Conservation (phyloP, 768 basidiomycete genomes). For the Termitomyces sp. region DNA sequence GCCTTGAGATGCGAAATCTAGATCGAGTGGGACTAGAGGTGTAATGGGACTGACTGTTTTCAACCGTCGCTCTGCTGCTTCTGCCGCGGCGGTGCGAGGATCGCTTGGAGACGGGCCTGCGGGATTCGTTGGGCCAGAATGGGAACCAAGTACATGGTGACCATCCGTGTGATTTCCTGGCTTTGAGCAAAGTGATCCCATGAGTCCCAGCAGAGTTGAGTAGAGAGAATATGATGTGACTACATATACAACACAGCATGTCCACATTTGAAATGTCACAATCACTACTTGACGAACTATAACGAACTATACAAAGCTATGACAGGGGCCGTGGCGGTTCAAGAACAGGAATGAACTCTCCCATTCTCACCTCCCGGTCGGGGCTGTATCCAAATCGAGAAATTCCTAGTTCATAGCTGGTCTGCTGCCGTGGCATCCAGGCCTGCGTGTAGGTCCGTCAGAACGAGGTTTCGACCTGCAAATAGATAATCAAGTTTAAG, state of each 20-base stretch:
- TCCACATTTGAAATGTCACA: slow-evolving; percentile 2
- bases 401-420: slow-evolving; percentile 39
- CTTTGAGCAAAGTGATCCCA: slow-evolving; percentile 64
- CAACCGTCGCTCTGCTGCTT: slow-evolving; percentile 59
- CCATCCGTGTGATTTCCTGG: slow-evolving; percentile 40
- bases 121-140: slow-evolving; percentile 28
- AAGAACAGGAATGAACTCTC: slow-evolving; percentile 44
- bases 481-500: slow-evolving; percentile 10
- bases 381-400: slow-evolving; percentile 46
- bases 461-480: slow-evolving; percentile 1
- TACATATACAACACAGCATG: not conserved
- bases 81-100: slow-evolving; percentile 55
- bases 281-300: not conserved
- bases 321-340: slow-evolving; percentile 18
- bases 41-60: slow-evolving; percentile 43
- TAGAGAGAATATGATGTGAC: slow-evolving; percentile 8
- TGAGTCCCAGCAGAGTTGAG: slow-evolving; percentile 18
- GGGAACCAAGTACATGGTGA: slow-evolving; percentile 44
- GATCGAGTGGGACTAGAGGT: slow-evolving; percentile 14
- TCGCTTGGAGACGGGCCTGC: slow-evolving; percentile 29
- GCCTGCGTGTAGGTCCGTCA: slow-evolving; percentile 38
- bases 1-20: slow-evolving; percentile 30
- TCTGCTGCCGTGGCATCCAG: slow-evolving; percentile 53
- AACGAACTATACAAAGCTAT: not conserved
- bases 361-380: slow-evolving; percentile 32